phyloP scores from a whole-genome alignment of 306 rosid genomes.

The Astragalus glycyphyllos region DNA sequence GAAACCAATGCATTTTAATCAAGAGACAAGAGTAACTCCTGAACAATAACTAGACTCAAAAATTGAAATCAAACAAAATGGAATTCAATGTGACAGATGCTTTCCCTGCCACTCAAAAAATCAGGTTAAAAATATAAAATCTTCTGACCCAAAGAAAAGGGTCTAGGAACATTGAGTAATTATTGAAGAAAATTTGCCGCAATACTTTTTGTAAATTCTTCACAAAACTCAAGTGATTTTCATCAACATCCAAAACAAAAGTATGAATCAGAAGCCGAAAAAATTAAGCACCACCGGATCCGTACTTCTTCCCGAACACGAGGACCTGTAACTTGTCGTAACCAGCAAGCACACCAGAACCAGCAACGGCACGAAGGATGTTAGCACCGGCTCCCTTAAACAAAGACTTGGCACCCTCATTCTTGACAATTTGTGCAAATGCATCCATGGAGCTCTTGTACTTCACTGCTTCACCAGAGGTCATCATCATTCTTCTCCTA shows the following conservation, averaged over 20 bases:
- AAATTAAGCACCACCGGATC: constrained; percentile 73
- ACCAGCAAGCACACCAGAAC: constrained; percentile 95
- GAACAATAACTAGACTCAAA: constrained; percentile 22
- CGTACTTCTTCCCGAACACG: constrained; percentile 78
- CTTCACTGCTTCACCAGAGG: constrained; percentile 93
- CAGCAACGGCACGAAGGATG: constrained; percentile 86
- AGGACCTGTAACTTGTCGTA: constrained; percentile 83
- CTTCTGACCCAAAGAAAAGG: constrained; percentile 30
- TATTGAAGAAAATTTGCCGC: constrained; percentile 62
- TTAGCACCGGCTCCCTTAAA: constrained; percentile 97
- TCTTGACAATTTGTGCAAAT: constrained; percentile 72
- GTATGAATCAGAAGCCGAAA: neutral
- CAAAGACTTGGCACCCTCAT: constrained; percentile 84
- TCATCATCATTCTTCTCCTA: constrained; percentile 99
- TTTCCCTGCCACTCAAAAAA: constrained; percentile 50
- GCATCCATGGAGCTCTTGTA: constrained; percentile 89
- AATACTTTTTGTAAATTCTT: constrained; percentile 40
- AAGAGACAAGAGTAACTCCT: neutral
- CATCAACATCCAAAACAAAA: constrained; percentile 57
- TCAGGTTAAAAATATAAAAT: constrained; percentile 43
- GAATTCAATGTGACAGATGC: constrained; percentile 43
- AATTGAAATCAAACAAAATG: constrained; percentile 37
- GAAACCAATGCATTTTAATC: neutral
- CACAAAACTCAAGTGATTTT: constrained; percentile 43
- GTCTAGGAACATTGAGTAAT: constrained; percentile 56